phyloP scores from a whole-genome alignment of 2,329 filamentous ascomycete genomes.

The Annulohypoxylon truncatum region DNA sequence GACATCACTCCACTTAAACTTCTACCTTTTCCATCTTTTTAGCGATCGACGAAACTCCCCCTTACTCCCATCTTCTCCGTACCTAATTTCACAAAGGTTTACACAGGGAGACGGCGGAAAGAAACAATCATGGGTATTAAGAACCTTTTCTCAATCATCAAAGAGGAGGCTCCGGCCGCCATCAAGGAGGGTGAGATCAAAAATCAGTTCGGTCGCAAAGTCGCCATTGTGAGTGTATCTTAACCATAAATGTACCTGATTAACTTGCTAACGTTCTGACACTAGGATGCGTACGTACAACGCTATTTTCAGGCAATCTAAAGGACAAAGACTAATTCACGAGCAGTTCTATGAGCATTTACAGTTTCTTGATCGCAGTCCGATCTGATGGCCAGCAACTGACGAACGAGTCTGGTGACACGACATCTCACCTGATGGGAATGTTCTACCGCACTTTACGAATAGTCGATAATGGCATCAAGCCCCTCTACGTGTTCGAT shows the following conservation, averaged over 20 bases:
- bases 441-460: constrained; percentile 99
- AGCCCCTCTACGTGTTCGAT: constrained; percentile 97
- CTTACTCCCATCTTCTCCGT: background rate
- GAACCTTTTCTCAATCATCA: constrained; percentile 83
- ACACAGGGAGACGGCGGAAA: background rate
- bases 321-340: constrained; percentile 21
- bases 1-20: constrained; percentile 35
- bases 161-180: constrained; percentile 93
- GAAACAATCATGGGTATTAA: constrained; percentile 69
- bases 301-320: constrained; percentile 11
- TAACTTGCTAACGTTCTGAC: constrained; percentile 38
- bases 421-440: constrained; percentile 97
- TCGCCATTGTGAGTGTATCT: constrained; percentile 81
- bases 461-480: constrained; percentile 99
- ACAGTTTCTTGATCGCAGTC: constrained; percentile 97
- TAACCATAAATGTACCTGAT: background rate
- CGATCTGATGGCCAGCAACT: constrained; percentile 97
- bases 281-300: constrained; percentile 67
- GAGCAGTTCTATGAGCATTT: constrained; percentile 92
- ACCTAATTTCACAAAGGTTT: background rate
- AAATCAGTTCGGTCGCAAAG: constrained; percentile 97
- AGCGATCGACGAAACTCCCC: background rate
- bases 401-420: constrained; percentile 94
- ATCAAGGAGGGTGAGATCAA: constrained; percentile 99
- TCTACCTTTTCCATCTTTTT: constrained; percentile 7